phyloP scores from a whole-genome alignment of 2,329 filamentous ascomycete species.

The Scolecobasidium constrictum region DNA sequence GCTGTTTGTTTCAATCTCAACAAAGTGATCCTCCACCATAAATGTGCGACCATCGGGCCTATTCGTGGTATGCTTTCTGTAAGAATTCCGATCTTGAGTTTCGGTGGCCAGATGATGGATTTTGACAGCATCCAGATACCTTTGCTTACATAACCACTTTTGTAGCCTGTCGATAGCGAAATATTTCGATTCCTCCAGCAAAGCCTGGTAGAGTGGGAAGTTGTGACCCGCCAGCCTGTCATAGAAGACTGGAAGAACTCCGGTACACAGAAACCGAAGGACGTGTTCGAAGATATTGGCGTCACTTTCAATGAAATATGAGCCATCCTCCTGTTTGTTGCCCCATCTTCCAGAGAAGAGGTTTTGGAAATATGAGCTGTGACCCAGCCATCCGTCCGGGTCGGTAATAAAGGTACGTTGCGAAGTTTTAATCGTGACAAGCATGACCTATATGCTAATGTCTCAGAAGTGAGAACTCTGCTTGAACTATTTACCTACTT shows the following conservation, averaged over 20 bases:
- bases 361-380: constrained; percentile 15
- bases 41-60: not conserved
- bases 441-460: constrained; percentile 1
- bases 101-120: constrained; percentile 3
- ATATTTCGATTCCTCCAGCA: constrained; percentile 20
- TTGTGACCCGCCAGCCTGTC: constrained; percentile 17
- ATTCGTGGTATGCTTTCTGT: constrained; percentile 1
- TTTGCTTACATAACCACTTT: constrained; percentile 16
- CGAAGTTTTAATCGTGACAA: not conserved
- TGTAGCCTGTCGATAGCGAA: constrained; percentile 18
- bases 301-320: constrained; percentile 24
- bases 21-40: not conserved
- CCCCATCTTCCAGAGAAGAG: constrained; percentile 16
- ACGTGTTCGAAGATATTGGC: constrained; percentile 20
- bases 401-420: constrained; percentile 1
- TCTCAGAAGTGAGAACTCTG: not conserved
- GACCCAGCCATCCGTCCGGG: constrained; percentile 1
- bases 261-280: constrained; percentile 20
- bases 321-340: constrained; percentile 15
- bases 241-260: constrained; percentile 22
- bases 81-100: not conserved
- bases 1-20: constrained; percentile 1
- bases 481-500: not conserved
- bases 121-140: constrained; percentile 12
- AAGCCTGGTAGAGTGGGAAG: constrained; percentile 16